These are phyloP conservation scores for Tetragonia tetragonoides DNA, from an alignment of 148 eudicot genomes.

Conservation along the genomic window DNA sequence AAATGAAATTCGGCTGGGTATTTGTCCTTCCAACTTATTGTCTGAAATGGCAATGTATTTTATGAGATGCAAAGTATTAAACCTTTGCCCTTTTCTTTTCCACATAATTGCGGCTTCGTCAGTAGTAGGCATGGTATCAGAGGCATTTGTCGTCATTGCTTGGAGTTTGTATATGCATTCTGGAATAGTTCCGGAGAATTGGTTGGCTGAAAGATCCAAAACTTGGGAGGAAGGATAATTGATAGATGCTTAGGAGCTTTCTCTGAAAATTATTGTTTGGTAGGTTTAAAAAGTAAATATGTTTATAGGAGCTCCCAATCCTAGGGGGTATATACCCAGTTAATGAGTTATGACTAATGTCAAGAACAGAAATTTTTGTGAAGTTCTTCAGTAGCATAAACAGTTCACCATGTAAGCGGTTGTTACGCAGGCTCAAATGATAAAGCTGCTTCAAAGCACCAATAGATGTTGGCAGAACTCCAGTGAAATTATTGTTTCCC, in stretches of 20 bases:
- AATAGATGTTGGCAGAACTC: slow-evolving; percentile 16
- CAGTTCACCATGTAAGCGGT: slow-evolving; percentile 11
- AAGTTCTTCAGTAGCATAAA: slow-evolving; percentile 6
- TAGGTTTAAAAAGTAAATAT: slow-evolving; percentile 8
- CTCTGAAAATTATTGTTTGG: neutral
- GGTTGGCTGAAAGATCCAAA: slow-evolving; percentile 19
- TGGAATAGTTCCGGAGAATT: slow-evolving; percentile 21
- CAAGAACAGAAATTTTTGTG: neutral
- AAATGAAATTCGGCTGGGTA: slow-evolving; percentile 15
- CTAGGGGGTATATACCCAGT: neutral
- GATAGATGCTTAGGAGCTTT: slow-evolving; percentile 14
- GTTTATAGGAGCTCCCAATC: neutral
- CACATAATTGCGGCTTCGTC: neutral
- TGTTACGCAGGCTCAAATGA: slow-evolving; percentile 8
- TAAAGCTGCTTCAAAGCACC: neutral
- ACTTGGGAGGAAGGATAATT: slow-evolving; percentile 10
- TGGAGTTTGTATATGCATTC: too few relatives aligned
- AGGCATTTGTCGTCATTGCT: neutral
- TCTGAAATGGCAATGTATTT: slow-evolving; percentile 1
- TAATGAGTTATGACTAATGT: neutral
- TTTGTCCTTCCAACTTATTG: slow-evolving; percentile 11
- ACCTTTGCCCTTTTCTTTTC: slow-evolving; percentile 17
- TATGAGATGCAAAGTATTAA: neutral
- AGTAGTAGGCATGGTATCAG: too few relatives aligned
- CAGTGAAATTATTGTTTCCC: slow-evolving; percentile 3